These are phyloP conservation scores for Trichoderma sp. DNA, from an alignment of 2,329 filamentous ascomycete species.

Conservation along the genomic window DNA sequence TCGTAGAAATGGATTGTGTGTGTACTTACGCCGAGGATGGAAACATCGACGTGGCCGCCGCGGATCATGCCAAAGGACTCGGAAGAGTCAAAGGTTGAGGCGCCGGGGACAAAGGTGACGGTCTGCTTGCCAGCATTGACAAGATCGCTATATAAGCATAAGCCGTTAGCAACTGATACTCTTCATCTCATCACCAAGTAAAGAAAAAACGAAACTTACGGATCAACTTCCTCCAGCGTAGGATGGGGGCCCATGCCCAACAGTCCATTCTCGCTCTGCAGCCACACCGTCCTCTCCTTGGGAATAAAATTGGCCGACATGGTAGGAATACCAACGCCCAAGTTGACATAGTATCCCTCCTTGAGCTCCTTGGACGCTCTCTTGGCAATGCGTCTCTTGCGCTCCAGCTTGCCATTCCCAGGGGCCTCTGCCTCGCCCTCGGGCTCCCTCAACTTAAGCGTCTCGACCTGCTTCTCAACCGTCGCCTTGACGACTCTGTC, in stretches of 20 bases:
- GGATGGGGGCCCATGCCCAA: conserved; percentile 82
- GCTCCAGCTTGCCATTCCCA: conserved; percentile 44
- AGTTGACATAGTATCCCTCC: conserved; percentile 75
- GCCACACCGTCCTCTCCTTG: conserved; percentile 67
- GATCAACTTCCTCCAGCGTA: conserved; percentile 66
- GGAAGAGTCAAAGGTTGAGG: conserved; percentile 72
- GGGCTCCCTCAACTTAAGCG: conserved; percentile 55
- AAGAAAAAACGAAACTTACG: conserved; percentile 35
- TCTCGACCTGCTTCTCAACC: conserved; percentile 68
- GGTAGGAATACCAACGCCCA: conserved; percentile 82
- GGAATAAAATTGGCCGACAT: conserved; percentile 76
- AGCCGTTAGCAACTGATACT: background rate
- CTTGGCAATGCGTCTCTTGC: conserved; percentile 69
- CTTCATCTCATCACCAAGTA: no score
- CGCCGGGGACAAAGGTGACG: conserved; percentile 73
- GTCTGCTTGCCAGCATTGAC: conserved; percentile 89
- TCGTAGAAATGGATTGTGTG: background rate
- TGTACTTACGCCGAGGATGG: conserved; percentile 64
- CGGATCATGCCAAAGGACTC: conserved; percentile 89
- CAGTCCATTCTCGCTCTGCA: conserved; percentile 85
- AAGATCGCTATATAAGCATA: conserved; percentile 51
- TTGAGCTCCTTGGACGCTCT: conserved; percentile 79
- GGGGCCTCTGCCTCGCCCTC: conserved; percentile 32
- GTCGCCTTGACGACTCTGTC: conserved; percentile 76
- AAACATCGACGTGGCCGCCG: conserved; percentile 78